phyloP scores from a whole-genome alignment of 2,329 filamentous ascomycete genomes.

The Blastomyces gilchristii region DNA sequence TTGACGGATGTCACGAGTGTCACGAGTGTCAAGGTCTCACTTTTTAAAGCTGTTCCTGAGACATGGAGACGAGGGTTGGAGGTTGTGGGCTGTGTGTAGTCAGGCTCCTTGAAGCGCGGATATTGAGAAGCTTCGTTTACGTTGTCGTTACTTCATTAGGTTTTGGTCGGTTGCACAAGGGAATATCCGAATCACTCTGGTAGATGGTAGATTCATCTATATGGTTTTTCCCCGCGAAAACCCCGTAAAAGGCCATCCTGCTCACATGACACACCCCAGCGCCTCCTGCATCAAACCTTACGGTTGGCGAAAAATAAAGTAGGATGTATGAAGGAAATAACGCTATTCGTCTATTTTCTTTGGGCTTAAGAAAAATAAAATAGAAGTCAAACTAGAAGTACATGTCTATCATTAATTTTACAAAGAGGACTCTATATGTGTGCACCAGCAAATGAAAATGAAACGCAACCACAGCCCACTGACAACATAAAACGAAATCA shows the following conservation, averaged over 20 bases:
- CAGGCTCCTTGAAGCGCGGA: background rate
- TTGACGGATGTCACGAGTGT: background rate
- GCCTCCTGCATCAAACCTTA: no score
- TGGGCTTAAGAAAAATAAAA: background rate
- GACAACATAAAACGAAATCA: background rate
- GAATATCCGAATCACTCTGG: background rate
- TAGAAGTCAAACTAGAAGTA: slow-evolving; percentile 3
- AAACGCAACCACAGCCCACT: background rate
- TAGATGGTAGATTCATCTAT: background rate
- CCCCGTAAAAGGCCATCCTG: no score
- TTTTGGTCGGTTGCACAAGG: background rate
- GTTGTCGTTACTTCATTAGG: background rate
- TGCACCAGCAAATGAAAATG: background rate
- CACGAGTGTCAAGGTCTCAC: background rate
- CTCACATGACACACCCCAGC: no score
- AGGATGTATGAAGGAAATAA: background rate
- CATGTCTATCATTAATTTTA: slow-evolving; percentile 8
- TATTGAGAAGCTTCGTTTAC: background rate
- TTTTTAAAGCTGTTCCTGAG: background rate
- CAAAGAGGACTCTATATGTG: slow-evolving; percentile 2
- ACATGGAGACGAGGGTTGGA: background rate
- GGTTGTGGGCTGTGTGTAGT: background rate
- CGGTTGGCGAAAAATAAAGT: background rate
- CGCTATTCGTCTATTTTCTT: background rate
- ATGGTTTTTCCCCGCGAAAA: background rate